A percentile compares a stretch with the other conserved stretches of the same genome.
Evolutionary conservation across 75 land plant genomes (phyloP).

Genomic region (Cunninghamia lanceolata): DNA sequence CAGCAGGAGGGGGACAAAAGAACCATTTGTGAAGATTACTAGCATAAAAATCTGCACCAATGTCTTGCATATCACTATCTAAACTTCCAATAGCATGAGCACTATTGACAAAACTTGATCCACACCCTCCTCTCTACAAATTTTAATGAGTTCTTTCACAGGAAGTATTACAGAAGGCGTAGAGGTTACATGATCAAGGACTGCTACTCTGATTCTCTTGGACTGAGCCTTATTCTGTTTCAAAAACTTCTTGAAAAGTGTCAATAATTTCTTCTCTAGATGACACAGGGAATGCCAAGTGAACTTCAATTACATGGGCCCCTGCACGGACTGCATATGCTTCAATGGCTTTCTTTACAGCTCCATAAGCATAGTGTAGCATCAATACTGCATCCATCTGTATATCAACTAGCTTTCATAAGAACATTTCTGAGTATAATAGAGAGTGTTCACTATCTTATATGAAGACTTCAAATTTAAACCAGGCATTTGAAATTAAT

Average conservation of each 20-base stretch:
- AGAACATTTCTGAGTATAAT: not conserved
- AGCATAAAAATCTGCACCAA: slow-evolving; percentile 45
- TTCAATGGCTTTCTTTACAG: slow-evolving; percentile 42
- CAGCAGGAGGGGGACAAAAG: slow-evolving; percentile 32
- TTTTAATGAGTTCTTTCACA: slow-evolving; percentile 21
- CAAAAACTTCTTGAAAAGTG: slow-evolving; percentile 15
- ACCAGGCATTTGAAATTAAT: not conserved
- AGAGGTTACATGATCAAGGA: slow-evolving; percentile 44
- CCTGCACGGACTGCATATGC: slow-evolving; percentile 43
- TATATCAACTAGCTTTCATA: not conserved
- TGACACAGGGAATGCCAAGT: slow-evolving; percentile 30
- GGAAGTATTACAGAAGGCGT: slow-evolving; percentile 47
- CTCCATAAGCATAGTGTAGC: slow-evolving; percentile 23
- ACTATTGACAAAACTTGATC: slow-evolving; percentile 41
- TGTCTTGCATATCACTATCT: slow-evolving; percentile 30
- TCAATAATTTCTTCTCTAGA: slow-evolving; percentile 22
- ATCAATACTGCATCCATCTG: not conserved
- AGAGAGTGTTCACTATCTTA: not conserved
- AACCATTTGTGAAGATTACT: slow-evolving; percentile 56
- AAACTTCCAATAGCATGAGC: slow-evolving; percentile 44
- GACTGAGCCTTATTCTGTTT: slow-evolving; percentile 3
- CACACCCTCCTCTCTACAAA: slow-evolving; percentile 38
- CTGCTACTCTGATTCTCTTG: slow-evolving; percentile 32
- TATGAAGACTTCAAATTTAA: not conserved
- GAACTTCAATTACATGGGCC: slow-evolving; percentile 31